Percentiles rank a stretch among this genome's conserved stretches.
Evolutionary conservation across 2,329 filamentous ascomycete genomes (phyloP).

Genomic region (Fusarium phyllophilum): DNA sequence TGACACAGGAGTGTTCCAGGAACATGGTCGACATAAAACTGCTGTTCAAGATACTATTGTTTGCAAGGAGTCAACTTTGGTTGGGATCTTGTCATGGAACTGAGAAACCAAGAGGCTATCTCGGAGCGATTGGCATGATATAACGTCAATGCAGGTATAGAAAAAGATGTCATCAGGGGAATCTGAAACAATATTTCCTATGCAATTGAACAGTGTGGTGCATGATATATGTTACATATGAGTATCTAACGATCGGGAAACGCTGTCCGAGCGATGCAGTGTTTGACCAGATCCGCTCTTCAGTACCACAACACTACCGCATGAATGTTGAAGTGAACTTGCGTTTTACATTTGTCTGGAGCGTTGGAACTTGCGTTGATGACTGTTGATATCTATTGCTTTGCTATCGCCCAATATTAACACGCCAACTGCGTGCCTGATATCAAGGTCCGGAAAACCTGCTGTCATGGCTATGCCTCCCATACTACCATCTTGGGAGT

Average conservation of each 20-base stretch:
- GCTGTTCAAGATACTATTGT: constrained; percentile 23
- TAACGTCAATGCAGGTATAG: background rate
- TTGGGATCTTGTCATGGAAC: background rate
- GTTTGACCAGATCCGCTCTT: background rate
- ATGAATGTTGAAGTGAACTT: background rate
- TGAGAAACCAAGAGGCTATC: background rate
- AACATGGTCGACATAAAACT: constrained; percentile 18
- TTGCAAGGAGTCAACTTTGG: constrained; percentile 5
- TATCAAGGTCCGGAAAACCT: background rate
- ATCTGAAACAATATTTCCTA: background rate
- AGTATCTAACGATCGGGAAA: background rate
- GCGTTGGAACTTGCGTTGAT: background rate
- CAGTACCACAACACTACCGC: background rate
- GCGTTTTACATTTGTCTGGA: constrained; percentile 3
- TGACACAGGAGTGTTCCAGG: constrained; percentile 32
- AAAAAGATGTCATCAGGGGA: background rate
- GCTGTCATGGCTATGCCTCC: background rate
- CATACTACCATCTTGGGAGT: background rate
- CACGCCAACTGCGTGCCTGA: background rate
- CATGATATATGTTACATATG: background rate
- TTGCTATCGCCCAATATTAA: background rate
- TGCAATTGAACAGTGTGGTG: background rate
- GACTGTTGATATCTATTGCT: background rate
- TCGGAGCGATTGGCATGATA: background rate
- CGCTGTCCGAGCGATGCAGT: background rate